Conservation (phyloP, 2,329 filamentous ascomycete species). For the Trichophyton benhamiae region DNA sequence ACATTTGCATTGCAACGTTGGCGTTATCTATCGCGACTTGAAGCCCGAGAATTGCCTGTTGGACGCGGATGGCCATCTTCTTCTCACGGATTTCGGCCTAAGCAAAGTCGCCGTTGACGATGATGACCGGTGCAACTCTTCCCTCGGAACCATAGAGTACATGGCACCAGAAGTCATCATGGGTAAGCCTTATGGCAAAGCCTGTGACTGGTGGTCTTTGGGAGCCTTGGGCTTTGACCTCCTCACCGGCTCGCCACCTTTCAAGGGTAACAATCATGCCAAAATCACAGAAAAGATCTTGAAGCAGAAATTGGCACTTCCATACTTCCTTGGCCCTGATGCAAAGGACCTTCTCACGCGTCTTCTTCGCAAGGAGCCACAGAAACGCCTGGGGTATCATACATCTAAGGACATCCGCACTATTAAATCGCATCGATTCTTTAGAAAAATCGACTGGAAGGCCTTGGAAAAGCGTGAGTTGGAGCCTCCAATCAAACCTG, state of each 20-base stretch:
- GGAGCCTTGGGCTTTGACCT: constrained; percentile 86
- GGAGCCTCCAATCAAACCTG: constrained; percentile 76
- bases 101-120: constrained; percentile 80
- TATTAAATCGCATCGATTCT: constrained; percentile 91
- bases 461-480: constrained; percentile 70
- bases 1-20: constrained; percentile 81
- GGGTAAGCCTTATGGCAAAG: constrained; percentile 79
- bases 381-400: constrained; percentile 73
- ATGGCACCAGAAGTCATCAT: constrained; percentile 95
- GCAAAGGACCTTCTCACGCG: constrained; percentile 88
- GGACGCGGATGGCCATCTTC: constrained; percentile 78
- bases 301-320: constrained; percentile 76
- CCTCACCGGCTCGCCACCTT: constrained; percentile 83
- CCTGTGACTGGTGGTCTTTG: constrained; percentile 98
- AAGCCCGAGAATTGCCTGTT: constrained; percentile 97
- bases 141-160: constrained; percentile 92
- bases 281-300: constrained; percentile 95
- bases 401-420: constrained; percentile 78
- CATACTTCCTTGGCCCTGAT: constrained; percentile 82
- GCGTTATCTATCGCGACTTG: constrained; percentile 90
- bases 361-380: constrained; percentile 80
- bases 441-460: constrained; percentile 92
- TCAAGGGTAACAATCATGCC: constrained; percentile 77
- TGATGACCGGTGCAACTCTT: constrained; percentile 64
- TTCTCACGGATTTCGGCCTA: constrained; percentile 91